Percentiles rank a stretch among this genome's conserved stretches.
These are phyloP conservation scores for Citrus cavaleriei DNA, from an alignment of 345 rosid species.

Conservation along the genomic window DNA sequence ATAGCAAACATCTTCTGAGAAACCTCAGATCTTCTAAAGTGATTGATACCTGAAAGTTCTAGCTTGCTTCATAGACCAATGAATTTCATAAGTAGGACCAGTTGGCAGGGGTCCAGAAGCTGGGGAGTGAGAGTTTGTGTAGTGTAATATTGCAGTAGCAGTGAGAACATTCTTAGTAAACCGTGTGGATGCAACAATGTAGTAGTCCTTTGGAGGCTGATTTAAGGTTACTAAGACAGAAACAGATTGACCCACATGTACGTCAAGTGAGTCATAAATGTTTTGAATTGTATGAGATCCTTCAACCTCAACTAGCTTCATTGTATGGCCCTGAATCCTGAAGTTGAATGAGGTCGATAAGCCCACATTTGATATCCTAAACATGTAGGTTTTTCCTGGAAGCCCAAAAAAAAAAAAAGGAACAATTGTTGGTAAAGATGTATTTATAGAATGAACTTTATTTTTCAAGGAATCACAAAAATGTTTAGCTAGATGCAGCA, in stretches of 20 bases:
- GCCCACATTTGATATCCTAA: constrained; percentile 87
- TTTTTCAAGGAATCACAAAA: neutral
- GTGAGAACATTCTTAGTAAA: constrained; percentile 42
- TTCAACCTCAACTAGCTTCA: constrained; percentile 90
- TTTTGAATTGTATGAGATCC: constrained; percentile 80
- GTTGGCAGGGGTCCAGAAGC: constrained; percentile 67
- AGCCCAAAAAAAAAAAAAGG: neutral
- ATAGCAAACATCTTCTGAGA: neutral
- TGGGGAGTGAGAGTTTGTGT: constrained; percentile 51
- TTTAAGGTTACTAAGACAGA: constrained; percentile 67
- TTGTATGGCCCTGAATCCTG: constrained; percentile 75
- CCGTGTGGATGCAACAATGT: constrained; percentile 72
- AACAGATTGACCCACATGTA: constrained; percentile 88
- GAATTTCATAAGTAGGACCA: constrained; percentile 42
- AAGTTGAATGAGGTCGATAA: constrained; percentile 63
- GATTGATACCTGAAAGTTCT: constrained; percentile 59
- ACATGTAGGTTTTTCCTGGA: constrained; percentile 84
- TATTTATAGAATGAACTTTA: neutral
- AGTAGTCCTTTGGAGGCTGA: constrained; percentile 76
- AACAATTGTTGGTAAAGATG: constrained; percentile 2
- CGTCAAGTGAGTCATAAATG: constrained; percentile 72
- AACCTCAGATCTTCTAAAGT: neutral
- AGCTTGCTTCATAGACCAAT: constrained; percentile 88
- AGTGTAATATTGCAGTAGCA: constrained; percentile 59
- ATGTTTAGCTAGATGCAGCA: neutral